Percentiles rank a stretch among this genome's conserved stretches.
Evolutionary conservation across 306 rosid genomes (phyloP).

Genomic region (Cicer bijugum): DNA sequence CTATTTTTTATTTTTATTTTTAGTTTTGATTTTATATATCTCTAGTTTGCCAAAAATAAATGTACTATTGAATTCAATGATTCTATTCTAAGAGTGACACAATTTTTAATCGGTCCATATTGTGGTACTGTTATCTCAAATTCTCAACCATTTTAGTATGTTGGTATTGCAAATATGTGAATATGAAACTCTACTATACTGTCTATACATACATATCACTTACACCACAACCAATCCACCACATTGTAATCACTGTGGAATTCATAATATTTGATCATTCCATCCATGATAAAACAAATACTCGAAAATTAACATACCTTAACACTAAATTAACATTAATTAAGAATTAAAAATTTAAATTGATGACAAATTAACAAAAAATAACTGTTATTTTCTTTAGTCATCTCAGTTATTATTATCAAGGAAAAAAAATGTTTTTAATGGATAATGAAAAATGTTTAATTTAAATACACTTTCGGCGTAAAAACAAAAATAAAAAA

Average conservation of each 20-base stretch:
- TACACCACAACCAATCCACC: constrained; percentile 3
- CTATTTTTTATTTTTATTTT: neutral
- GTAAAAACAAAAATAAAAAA: no score
- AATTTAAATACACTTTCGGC: no score
- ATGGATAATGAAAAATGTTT: no score
- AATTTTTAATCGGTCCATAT: neutral
- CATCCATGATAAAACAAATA: neutral
- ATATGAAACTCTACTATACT: neutral
- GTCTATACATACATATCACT: neutral
- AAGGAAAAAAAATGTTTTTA: no score
- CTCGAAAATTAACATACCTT: neutral
- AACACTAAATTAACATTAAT: neutral
- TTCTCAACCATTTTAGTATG: neutral
- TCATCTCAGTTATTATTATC: no score
- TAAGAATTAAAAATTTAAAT: neutral
- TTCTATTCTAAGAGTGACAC: constrained; percentile 15
- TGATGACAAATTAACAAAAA: no score
- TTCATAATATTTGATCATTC: neutral
- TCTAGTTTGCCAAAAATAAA: constrained; percentile 27
- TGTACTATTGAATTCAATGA: constrained; percentile 27
- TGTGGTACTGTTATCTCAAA: neutral
- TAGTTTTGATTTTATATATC: constrained; percentile 33
- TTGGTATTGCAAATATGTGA: neutral
- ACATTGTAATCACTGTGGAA: neutral
- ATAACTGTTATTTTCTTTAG: no score